Conservation (phyloP, 345 rosid species). For the Eucalyptus fibrosa region DNA sequence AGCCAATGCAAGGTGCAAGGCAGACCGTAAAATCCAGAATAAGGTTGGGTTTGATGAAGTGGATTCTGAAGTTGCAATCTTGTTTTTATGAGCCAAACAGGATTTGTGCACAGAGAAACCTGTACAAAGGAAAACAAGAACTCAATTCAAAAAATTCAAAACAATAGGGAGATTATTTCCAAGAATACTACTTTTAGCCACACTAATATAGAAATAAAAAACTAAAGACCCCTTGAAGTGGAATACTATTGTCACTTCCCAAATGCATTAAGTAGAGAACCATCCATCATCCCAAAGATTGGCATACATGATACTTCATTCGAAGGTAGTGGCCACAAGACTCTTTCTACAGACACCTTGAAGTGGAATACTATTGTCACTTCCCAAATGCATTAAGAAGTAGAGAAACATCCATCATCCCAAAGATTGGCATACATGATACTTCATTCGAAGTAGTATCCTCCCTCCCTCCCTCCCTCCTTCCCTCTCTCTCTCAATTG, state of each 20-base stretch:
- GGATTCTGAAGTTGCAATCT: slow-evolving; percentile 93
- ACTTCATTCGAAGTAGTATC: neutral
- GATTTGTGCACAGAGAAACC: slow-evolving; percentile 90
- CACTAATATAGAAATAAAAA: neutral
- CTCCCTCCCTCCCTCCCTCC: neutral
- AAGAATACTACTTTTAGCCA: neutral
- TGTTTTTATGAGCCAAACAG: slow-evolving; percentile 92
- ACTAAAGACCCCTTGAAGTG: neutral
- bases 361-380: neutral
- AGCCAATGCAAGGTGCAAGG: slow-evolving; percentile 16
- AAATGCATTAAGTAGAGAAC: neutral
- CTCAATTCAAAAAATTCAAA: neutral
- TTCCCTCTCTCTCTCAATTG: neutral
- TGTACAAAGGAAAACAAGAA: slow-evolving; percentile 8
- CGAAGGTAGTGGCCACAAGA: neutral
- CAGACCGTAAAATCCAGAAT: slow-evolving; percentile 81
- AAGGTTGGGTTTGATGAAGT: slow-evolving; percentile 59
- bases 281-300: neutral
- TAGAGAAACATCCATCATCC: neutral
- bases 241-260: neutral
- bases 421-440: neutral
- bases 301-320: neutral
- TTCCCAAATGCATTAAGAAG: neutral
- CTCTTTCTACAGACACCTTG: neutral
- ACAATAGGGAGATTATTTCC: neutral